These are phyloP conservation scores for Rhododendron molle DNA, from an alignment of 148 eudicot genomes.

Conservation along the genomic window DNA sequence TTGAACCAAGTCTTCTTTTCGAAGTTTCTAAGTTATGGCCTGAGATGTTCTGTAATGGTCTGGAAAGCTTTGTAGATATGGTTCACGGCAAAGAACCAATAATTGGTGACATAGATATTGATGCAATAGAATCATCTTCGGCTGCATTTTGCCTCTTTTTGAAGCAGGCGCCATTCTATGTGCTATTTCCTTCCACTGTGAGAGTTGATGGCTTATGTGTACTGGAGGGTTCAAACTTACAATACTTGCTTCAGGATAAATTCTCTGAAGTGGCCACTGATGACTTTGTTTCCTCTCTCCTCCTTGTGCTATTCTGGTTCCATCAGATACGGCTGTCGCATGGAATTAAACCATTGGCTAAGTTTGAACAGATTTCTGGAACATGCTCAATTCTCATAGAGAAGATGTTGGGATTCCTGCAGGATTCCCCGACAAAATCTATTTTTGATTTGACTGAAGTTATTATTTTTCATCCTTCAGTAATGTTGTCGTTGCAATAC, in stretches of 20 bases:
- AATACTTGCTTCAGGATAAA: conserved; percentile 54
- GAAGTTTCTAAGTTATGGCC: conserved; percentile 53
- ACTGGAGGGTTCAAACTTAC: conserved; percentile 29
- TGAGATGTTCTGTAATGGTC: conserved; percentile 43
- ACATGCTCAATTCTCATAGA: conserved; percentile 44
- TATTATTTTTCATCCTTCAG: conserved; percentile 67
- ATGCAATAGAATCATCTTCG: conserved; percentile 39
- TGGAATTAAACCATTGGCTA: conserved; percentile 34
- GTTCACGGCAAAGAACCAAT: conserved; percentile 14
- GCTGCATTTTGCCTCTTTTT: conserved; percentile 53
- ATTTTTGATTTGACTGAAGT: conserved; percentile 46
- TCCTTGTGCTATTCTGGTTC: conserved; percentile 71
- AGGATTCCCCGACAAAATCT: conserved; percentile 25
- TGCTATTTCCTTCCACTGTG: conserved; percentile 53
- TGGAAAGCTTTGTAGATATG: conserved; percentile 31
- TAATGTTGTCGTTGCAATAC: conserved; percentile 39
- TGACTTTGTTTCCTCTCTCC: conserved; percentile 41
- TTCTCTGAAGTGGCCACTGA: conserved; percentile 45
- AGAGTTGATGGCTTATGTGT: conserved; percentile 28
- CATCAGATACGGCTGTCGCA: conserved; percentile 43
- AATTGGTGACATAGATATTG: conserved; percentile 11
- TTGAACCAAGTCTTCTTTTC: conserved; percentile 49
- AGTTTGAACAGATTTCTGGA: conserved; percentile 43
- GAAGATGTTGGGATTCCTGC: conserved; percentile 33
- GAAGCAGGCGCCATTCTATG: conserved; percentile 61